phyloP scores from a whole-genome alignment of 768 basidiomycete species.

The Suillus tomentosus region DNA sequence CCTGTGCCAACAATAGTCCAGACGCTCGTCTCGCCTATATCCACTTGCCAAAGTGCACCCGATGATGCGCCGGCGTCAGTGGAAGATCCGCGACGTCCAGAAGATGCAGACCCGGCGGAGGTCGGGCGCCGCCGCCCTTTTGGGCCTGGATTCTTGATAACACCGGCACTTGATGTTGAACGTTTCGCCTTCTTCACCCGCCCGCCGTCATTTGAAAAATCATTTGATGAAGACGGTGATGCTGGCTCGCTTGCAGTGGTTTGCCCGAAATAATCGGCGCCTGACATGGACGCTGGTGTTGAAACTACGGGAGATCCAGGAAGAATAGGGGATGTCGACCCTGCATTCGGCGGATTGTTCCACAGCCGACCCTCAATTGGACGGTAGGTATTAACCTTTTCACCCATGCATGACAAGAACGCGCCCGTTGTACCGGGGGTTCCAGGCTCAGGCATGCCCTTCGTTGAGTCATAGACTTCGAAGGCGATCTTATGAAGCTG shows the following conservation, averaged over 20 bases:
- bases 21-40: constrained; percentile 91
- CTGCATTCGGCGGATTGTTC: constrained; percentile 50
- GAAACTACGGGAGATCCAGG: constrained; percentile 73
- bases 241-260: constrained; percentile 69
- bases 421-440: constrained; percentile 78
- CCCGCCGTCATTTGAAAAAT: constrained; percentile 80
- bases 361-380: constrained; percentile 83
- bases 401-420: constrained; percentile 90
- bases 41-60: constrained; percentile 84
- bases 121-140: constrained; percentile 72
- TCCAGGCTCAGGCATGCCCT: constrained; percentile 71
- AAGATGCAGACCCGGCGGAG: constrained; percentile 72
- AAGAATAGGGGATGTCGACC: constrained; percentile 57
- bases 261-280: constrained; percentile 66
- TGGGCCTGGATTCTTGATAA: constrained; percentile 37
- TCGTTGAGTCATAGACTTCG: constrained; percentile 78
- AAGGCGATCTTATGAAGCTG: constrained; percentile 96
- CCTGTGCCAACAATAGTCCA: constrained; percentile 95
- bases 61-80: constrained; percentile 73
- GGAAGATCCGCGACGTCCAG: constrained; percentile 64
- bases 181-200: constrained; percentile 81
- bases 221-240: constrained; percentile 60
- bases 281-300: constrained; percentile 55
- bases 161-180: constrained; percentile 68
- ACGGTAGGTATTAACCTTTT: constrained; percentile 90